phyloP scores from a whole-genome alignment of 73 alveolate species.

The Paramecium pentaurelia region DNA sequence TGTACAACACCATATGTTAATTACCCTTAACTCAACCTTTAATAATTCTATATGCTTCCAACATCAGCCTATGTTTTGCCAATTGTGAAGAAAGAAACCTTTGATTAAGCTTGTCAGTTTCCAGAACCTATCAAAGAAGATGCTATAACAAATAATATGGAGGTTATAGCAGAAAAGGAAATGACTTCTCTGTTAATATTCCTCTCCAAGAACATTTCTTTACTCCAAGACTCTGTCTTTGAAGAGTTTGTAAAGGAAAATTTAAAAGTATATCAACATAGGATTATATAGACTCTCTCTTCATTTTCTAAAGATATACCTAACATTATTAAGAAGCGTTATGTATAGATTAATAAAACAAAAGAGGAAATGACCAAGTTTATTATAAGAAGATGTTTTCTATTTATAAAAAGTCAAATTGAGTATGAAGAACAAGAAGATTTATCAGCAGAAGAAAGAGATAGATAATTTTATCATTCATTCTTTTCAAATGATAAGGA shows the following conservation, averaged over 20 bases:
- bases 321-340: neutral
- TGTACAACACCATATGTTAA: neutral
- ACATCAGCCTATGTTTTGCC: neutral
- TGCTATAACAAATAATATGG: neutral
- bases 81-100: neutral
- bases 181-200: neutral
- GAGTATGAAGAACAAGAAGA: slow-evolving; percentile 11
- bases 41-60: neutral
- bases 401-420: neutral
- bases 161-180: neutral
- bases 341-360: slow-evolving; percentile 6
- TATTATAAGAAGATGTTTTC: slow-evolving; percentile 44
- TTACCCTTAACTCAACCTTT: slow-evolving; percentile 1
- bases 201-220: neutral
- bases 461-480: neutral
- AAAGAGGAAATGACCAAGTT: slow-evolving; percentile 47
- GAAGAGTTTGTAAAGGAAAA: neutral
- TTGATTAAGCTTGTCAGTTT: slow-evolving; percentile 1
- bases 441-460: slow-evolving; percentile 29
- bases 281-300: neutral
- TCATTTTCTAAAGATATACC: neutral
- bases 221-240: neutral
- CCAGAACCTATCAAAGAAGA: neutral
- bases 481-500: slow-evolving; percentile 4
- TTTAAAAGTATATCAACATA: neutral